Percentiles rank a stretch among this genome's conserved stretches.
Evolutionary conservation across 345 rosid genomes (phyloP).

Genomic region (Gossypium bickii): DNA sequence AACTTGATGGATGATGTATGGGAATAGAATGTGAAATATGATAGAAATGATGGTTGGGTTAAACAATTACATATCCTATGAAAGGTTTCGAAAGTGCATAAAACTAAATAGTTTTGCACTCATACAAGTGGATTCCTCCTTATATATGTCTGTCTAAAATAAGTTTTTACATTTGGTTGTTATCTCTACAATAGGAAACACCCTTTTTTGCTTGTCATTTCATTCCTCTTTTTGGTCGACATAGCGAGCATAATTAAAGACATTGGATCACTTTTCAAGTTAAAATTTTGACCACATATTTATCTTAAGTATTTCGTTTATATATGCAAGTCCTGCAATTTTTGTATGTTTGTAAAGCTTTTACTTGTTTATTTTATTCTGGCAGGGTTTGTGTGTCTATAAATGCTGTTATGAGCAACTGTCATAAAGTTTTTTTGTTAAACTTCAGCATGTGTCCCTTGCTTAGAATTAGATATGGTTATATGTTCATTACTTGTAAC

Average conservation of each 20-base stretch:
- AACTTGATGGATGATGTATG: too few relatives aligned
- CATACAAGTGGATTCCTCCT: background rate
- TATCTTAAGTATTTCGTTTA: background rate
- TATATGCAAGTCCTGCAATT: background rate
- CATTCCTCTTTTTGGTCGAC: background rate
- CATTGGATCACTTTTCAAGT: background rate
- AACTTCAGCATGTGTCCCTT: background rate
- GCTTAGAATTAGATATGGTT: background rate
- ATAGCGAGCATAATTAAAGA: background rate
- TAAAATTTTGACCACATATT: background rate
- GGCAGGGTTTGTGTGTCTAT: too few relatives aligned
- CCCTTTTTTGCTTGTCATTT: too few relatives aligned
- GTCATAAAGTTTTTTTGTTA: background rate
- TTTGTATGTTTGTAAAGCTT: too few relatives aligned
- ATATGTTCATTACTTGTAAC: slow-evolving; percentile 9
- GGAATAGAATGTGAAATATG: too few relatives aligned
- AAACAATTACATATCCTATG: too few relatives aligned
- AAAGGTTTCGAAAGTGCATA: too few relatives aligned
- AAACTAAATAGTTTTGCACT: background rate
- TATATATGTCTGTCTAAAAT: background rate
- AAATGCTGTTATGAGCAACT: too few relatives aligned
- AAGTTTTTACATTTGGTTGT: too few relatives aligned
- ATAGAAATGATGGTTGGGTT: too few relatives aligned
- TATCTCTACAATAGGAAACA: too few relatives aligned
- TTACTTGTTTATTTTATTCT: too few relatives aligned